Percentiles rank a stretch among this genome's conserved stretches.
phyloP scores from a whole-genome alignment of 2,329 filamentous ascomycete genomes.

The Dothistroma septosporum region DNA sequence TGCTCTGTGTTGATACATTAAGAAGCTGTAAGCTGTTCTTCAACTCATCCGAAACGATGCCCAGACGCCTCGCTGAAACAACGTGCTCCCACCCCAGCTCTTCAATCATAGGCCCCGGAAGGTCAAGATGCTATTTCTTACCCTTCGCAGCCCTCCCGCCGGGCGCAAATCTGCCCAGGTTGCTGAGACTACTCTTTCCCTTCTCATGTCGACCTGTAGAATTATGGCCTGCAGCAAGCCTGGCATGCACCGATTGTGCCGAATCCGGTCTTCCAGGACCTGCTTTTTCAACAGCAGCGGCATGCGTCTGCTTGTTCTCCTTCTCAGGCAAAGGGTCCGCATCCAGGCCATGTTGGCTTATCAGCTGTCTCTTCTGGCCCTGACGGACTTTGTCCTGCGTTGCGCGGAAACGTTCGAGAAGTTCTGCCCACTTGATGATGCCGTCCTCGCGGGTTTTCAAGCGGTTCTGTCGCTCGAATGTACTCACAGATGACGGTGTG shows the following conservation, averaged over 20 bases:
- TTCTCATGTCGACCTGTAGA: constrained; percentile 23
- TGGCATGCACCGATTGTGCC: constrained; percentile 1
- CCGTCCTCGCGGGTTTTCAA: constrained; percentile 68
- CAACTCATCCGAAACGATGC: background rate
- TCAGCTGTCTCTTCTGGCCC: constrained; percentile 48
- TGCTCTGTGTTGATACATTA: background rate
- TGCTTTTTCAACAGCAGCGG: constrained; percentile 7
- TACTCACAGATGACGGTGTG: constrained; percentile 36
- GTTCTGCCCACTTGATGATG: constrained; percentile 78
- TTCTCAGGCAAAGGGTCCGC: constrained; percentile 24
- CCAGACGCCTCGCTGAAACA: background rate
- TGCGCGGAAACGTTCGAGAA: constrained; percentile 88
- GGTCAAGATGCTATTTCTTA: constrained; percentile 23
- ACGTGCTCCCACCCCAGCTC: background rate
- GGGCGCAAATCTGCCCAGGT: constrained; percentile 44
- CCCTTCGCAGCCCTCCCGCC: constrained; percentile 37
- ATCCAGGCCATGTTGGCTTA: constrained; percentile 25
- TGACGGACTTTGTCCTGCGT: constrained; percentile 84
- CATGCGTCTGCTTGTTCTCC: constrained; percentile 11
- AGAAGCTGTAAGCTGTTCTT: background rate
- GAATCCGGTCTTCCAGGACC: constrained; percentile 10
- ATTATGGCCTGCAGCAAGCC: constrained; percentile 15
- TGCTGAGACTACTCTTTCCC: constrained; percentile 41
- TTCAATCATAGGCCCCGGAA: background rate
- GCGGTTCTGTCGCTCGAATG: constrained; percentile 59